These are phyloP conservation scores for Singerocomus inundabilis DNA, from an alignment of 1,284 basidiomycete genomes.

Conservation along the genomic window DNA sequence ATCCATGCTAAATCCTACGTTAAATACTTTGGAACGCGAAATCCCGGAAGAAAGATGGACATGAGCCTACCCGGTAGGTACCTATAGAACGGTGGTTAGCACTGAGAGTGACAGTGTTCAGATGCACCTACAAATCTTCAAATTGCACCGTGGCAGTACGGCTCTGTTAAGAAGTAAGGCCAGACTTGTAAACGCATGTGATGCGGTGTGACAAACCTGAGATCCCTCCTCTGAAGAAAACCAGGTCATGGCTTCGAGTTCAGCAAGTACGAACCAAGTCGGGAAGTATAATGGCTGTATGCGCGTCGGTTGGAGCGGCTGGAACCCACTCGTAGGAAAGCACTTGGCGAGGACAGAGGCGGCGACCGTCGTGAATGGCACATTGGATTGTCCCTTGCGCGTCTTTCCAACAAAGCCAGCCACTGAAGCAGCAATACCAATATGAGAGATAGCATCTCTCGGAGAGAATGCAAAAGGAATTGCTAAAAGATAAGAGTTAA, in stretches of 20 bases:
- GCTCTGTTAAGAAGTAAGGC: constrained; percentile 17
- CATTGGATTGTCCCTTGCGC: constrained; percentile 15
- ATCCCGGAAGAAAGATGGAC: neutral
- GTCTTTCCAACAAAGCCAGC: constrained; percentile 18
- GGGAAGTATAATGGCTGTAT: constrained; percentile 56
- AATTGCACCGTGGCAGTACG: constrained; percentile 24
- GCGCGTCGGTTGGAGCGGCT: constrained; percentile 31
- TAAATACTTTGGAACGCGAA: neutral
- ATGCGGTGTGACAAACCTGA: constrained; percentile 19
- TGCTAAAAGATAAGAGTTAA: constrained; percentile 29
- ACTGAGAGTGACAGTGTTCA: neutral
- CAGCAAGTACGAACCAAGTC: constrained; percentile 57
- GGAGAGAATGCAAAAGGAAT: constrained; percentile 39
- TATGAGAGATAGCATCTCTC: constrained; percentile 34
- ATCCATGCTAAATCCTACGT: constrained; percentile 26
- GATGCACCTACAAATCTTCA: constrained; percentile 26
- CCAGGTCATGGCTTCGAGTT: constrained; percentile 40
- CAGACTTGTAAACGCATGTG: neutral
- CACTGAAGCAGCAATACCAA: constrained; percentile 23
- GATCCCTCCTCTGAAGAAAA: constrained; percentile 24
- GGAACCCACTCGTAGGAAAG: constrained; percentile 27
- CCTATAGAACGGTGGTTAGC: constrained; percentile 18
- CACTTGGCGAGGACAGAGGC: constrained; percentile 30
- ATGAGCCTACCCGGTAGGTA: constrained; percentile 29
- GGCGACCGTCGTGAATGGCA: constrained; percentile 11